Evolutionary conservation across 805 yeast genomes (phyloP), one percentile per base, ranked within the genome.

Genomic region (Saccharomycopsis capsularis): DNA sequence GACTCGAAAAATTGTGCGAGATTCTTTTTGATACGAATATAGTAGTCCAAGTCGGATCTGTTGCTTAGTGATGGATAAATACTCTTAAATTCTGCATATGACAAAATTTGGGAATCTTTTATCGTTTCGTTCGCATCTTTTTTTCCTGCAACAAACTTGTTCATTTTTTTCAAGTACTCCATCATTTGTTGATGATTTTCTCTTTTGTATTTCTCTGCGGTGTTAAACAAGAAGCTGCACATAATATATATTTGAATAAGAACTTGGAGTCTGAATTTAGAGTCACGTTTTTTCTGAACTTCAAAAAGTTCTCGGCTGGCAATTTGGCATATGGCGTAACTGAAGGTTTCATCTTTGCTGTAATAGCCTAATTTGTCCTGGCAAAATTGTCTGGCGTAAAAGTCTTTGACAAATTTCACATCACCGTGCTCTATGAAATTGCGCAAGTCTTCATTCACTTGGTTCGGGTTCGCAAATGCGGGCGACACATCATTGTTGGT

Each of bases 221-320:
- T 25, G 36, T 40, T 40, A 25, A 47, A 22, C 51, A 51, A 43
- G 44, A 47, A 51, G 22, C 27, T 40, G 22, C 48, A 37, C 29
- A 51, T 36, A 11, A 51, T 43, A 39, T 24, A 47, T 5, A 51
- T 47, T 29, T 51, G 54, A 3, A 51, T 18, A n/a, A 51, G 16
- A 19, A 37, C 39, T 16, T 47, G 48, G 22, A 51, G 29, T 30
- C 48, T 21, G 46, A 43, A 51, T 16, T 35, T 27, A 16, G 23
- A 30, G 41, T 51, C 54, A 21, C 32, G 22, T 9, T 18, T 5
- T 35, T 44, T 47, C 36, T 34, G 41, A 23, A 32, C 40, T 3
- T 47, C 40, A 23, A 36, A 44, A 3, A 27, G 11, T 32, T 35
- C 41, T 16, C 23, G 23, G 39, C 27, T 36, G 16, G 32, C 40